Base-by-base conservation (phyloP, 2,329 filamentous ascomycete genomes). In the Calonectria montana region DNA sequence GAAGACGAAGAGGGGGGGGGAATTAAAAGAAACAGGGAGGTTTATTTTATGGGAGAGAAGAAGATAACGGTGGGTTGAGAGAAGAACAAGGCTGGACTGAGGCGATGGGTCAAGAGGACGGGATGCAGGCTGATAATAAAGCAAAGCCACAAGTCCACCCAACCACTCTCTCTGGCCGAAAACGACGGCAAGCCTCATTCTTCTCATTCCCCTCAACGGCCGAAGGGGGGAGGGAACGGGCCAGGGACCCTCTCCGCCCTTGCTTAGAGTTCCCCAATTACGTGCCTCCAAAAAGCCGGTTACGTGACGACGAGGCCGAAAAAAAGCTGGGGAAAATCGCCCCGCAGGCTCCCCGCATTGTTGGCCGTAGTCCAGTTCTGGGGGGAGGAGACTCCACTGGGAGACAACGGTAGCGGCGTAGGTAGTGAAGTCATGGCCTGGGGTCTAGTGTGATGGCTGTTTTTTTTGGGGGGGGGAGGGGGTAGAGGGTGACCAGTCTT, bases 231-330 rank as follows among this genome's bases (percentile, higher is more conserved):
- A 41, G 16, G 39, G 39, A 41, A 39, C 39, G 39, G 39, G 16
- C 39, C 15, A n/a, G 18, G 15, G 39, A 16, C 39, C 29, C 43
- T 21, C 43, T 31, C 29, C n/a, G 29, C 53, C 29, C 53, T 57
- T 57, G 53, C 53, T 57, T 57, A 57, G 53, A 57, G 53, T 57
- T 57, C 53, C 53, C 53, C 53, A 57, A 57, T 57, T 57, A 37
- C 53, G 53, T 37, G n/a, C 53, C 53, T 57, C 53, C 53, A 57
- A 57, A 57, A 35, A 31, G 48, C 48, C 53, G 50, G 53, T 57
- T 57, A 57, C 29, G 53, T 39, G 53, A 57, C 29, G 53, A 21
- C 29, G 53, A 37, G 27, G 29, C 18, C 29, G 29, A 57, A 53
- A 53, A 47, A 55, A 57, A 57, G 53, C 53, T 57, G 53, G 53